phyloP scores from a whole-genome alignment of 306 rosid genomes.

The Begonia fuchsioides region DNA sequence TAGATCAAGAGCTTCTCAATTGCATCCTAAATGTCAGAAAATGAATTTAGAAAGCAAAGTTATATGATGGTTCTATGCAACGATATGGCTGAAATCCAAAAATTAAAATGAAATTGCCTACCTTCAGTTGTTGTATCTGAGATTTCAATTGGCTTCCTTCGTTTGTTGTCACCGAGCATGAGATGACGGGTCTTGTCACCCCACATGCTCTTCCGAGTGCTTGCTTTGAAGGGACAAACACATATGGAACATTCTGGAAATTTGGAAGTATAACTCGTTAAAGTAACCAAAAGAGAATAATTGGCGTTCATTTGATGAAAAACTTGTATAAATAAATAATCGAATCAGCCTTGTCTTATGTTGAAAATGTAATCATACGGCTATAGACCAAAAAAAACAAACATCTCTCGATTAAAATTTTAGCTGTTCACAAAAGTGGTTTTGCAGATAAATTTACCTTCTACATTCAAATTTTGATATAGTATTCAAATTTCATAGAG shows the following conservation, averaged over 20 bases:
- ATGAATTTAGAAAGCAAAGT: slow-evolving; percentile 4
- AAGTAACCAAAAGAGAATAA: too few relatives aligned
- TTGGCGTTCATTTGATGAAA: too few relatives aligned
- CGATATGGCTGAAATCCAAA: not conserved
- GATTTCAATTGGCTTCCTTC: slow-evolving; percentile 93
- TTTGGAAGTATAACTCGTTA: too few relatives aligned
- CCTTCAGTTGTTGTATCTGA: slow-evolving; percentile 81
- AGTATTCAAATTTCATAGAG: too few relatives aligned
- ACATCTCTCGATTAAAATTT: too few relatives aligned
- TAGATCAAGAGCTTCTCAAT: slow-evolving; percentile 88
- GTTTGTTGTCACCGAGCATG: slow-evolving; percentile 75
- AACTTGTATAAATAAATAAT: too few relatives aligned
- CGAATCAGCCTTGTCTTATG: too few relatives aligned
- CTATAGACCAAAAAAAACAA: too few relatives aligned
- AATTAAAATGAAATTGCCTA: not conserved
- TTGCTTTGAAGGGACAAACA: slow-evolving; percentile 84
- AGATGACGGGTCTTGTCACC: slow-evolving; percentile 78
- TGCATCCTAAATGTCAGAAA: slow-evolving; percentile 51
- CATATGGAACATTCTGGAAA: slow-evolving; percentile 68
- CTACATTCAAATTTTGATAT: too few relatives aligned
- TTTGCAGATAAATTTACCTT: too few relatives aligned
- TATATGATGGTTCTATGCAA: not conserved
- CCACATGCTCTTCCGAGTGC: slow-evolving; percentile 96
- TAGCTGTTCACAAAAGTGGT: too few relatives aligned
- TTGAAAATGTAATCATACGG: too few relatives aligned